Evolutionary conservation across 2,329 filamentous ascomycete species (phyloP), one percentile per base, ranked within the genome.

Genomic region (Periglandula ipomoeae): DNA sequence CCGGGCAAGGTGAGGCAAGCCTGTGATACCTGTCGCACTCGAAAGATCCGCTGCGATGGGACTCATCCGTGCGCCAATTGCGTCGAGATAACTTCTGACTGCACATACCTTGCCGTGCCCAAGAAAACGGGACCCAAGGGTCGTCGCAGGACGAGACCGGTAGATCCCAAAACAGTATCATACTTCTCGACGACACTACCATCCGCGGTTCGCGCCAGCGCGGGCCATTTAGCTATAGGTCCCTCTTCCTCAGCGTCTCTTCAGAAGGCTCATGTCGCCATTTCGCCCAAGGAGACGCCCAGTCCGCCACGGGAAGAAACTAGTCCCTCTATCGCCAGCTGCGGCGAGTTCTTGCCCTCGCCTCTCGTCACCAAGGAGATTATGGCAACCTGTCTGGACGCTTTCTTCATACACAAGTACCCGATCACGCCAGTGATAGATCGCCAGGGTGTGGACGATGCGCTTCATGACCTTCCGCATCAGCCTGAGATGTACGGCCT

Each of bases 341-440:
- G 43, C 59, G 5, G 50, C 49, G 0, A 43, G 19, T 47, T 47
- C 26, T 2, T 40, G 10, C 45, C 38, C 24, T 47, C 45, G 27
- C 38, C 45, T 10, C n/a, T 19, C 38, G 20, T 47, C 27, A 47
- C 45, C 37, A 47, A 44, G 2, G 38, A 51, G 3, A 44, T 61
- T 3, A 48, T 65, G 15, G 44, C 30, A 35, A 56, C 55, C 41
- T 64, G 59, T 17, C 34, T 66, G 0, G 56, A 64, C 40, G 62
- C 57, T 1, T 66, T 61, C 22, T 64, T 65, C 41, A 57, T 52
- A 24, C 61, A 65, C 45, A 66, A 65, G 45, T 65, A 65, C 17
- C 61, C 62, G 0, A 59, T 66, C 3, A 65, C 62, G 15, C 63
- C 63, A 0, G 59, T 66, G 13, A 22, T 65, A 1, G 47, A 64